Base-by-base conservation (phyloP, 2,329 filamentous ascomycete species). In the Coniosporium tulheliwenetii region DNA sequence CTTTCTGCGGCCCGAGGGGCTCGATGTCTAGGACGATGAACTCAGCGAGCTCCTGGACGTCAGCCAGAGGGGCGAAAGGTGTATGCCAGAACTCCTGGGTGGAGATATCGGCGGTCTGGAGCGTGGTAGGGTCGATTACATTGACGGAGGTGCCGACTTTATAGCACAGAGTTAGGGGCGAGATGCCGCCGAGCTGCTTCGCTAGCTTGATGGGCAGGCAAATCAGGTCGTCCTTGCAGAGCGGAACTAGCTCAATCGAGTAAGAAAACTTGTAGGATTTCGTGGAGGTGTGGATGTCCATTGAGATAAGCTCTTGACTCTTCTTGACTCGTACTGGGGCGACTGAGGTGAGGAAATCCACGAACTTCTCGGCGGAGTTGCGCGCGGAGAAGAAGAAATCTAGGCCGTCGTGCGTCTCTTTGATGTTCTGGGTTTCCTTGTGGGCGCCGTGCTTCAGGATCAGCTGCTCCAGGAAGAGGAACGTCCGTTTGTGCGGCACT, bases 161-260 rank as follows among this genome's bases (percentile, higher is more conserved):
- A 60, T 87, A 76, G 67, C 91, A 96, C 32, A 98, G 69, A 1
- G 81, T 76, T 32, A 98, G 68, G 2, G 91, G 91, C 1, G 78
- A 74, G 52, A 96, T 93, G 60, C 94, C 95, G 47, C 91, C 87
- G 39, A 82, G 69, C 42, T 80, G 77, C 59, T 86, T 91, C 10
- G 91, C 91, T 44, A 96, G 68, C 50, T 85, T 86, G 47, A 94
- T 78, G 1, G 91, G 91, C 31, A 98, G 67, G 1, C 85, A 87
- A n/a, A 98, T 85, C 26, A 98, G 69, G 56, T 98, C 91, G 52
- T 98, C 91, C 62, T 95, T 94, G 70, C 91, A 96, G 39, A 98
- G 86, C 1, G 91, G 91, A 19, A 96, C 80, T 38, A 98, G 63
- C 57, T 95, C 85, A 41, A 81, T 77, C 0, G 86, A 93, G 62